Percentiles rank a stretch among this genome's conserved stretches.
phyloP scores from a whole-genome alignment of 2,329 filamentous ascomycete species.

The Aspergillus fischeri region DNA sequence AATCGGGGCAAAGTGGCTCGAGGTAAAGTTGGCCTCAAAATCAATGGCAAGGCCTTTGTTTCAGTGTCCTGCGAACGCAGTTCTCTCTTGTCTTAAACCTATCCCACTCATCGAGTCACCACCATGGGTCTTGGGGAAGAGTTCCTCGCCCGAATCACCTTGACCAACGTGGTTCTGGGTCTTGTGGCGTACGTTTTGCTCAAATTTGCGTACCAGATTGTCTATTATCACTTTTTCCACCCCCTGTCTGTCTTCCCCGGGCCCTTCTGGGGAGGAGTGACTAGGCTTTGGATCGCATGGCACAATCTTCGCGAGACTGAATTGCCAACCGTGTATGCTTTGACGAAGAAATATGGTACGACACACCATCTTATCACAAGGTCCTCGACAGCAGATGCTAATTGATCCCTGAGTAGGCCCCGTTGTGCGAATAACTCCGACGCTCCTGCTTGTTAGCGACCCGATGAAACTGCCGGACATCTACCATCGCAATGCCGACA shows the following conservation, averaged over 20 bases:
- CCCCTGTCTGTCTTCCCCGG: slow-evolving; percentile 52
- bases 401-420: slow-evolving; percentile 36
- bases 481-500: slow-evolving; percentile 54
- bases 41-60: not conserved
- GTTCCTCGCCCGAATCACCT: slow-evolving; percentile 24
- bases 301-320: slow-evolving; percentile 49
- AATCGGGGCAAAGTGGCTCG: not conserved
- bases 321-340: slow-evolving; percentile 36
- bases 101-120: not conserved
- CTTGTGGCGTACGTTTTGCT: slow-evolving; percentile 21
- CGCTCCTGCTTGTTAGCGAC: slow-evolving; percentile 51
- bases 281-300: slow-evolving; percentile 52
- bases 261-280: slow-evolving; percentile 53
- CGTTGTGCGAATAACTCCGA: slow-evolving; percentile 52
- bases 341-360: slow-evolving; percentile 31
- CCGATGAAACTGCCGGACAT: slow-evolving; percentile 53
- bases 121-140: slow-evolving; percentile 25
- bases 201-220: slow-evolving; percentile 31
- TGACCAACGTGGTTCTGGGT: slow-evolving; percentile 20
- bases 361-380: not conserved
- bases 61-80: not conserved
- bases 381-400: not conserved
- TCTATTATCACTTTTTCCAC: slow-evolving; percentile 48
- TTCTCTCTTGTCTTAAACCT: not conserved
- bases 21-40: not conserved